Percentiles rank a stretch among this genome's conserved stretches.
Conservation (phyloP, 1,284 basidiomycete genomes). For the Moesziomyces sp. region DNA sequence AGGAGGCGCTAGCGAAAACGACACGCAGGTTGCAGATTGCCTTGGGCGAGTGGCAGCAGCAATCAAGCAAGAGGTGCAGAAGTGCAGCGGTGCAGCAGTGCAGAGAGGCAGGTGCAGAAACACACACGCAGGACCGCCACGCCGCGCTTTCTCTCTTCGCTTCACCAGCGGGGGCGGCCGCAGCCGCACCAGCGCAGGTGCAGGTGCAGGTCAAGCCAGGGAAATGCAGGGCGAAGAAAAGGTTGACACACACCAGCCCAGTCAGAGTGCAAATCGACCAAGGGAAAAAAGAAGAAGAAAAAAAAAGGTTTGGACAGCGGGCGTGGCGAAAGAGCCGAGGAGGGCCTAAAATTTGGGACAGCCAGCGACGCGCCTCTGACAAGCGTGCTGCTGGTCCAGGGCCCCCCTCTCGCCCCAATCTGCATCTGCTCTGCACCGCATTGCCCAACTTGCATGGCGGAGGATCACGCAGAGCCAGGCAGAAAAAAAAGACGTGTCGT, state of each 20-base stretch:
- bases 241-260: constrained; percentile 1
- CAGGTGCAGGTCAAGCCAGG: constrained; percentile 19
- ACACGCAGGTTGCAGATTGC: constrained; percentile 48
- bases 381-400: constrained; percentile 7
- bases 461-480: no score
- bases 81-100: no score
- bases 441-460: not conserved
- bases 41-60: constrained; percentile 8
- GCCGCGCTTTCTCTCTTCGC: no score
- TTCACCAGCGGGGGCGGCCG: not conserved
- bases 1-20: constrained; percentile 16
- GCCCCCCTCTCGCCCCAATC: no score
- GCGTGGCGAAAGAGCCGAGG: constrained; percentile 2
- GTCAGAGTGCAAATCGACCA: constrained; percentile 5
- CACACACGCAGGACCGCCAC: constrained; percentile 8
- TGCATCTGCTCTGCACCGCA: not conserved
- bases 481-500: no score
- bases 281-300: constrained; percentile 3
- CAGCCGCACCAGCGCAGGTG: constrained; percentile 10
- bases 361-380: not conserved
- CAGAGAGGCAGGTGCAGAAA: constrained; percentile 1
- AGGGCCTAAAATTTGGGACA: constrained; percentile 8
- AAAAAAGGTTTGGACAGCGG: not conserved
- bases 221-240: constrained; percentile 19
- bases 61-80: not conserved